Percentiles rank a stretch among this genome's conserved stretches.
These are phyloP conservation scores for Sporothrix brunneoviolacea DNA, from an alignment of 2,329 filamentous ascomycete genomes.

Conservation along the genomic window DNA sequence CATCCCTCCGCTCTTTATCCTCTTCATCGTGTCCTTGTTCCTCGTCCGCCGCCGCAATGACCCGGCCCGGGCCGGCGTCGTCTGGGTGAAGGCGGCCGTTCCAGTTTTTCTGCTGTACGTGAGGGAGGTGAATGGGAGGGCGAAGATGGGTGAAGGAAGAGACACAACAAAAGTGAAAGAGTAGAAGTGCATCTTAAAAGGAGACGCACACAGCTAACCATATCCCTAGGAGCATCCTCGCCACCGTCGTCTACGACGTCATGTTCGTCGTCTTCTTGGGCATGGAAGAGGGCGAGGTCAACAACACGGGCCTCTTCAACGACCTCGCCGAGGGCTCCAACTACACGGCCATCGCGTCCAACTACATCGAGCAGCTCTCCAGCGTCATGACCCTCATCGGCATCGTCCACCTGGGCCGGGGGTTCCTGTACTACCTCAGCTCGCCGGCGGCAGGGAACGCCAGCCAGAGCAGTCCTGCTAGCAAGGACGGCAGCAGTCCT, in stretches of 20 bases:
- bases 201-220: too few species aligned
- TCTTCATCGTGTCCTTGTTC: conserved; percentile 19
- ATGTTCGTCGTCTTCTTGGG: too few species aligned
- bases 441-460: too few species aligned
- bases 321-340: neutral
- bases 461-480: too few species aligned
- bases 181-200: too few species aligned
- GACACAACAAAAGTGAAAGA: too few species aligned
- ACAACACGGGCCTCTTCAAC: neutral
- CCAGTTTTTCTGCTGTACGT: conserved; percentile 19
- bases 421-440: conserved; percentile 19
- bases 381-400: conserved; percentile 19
- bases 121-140: too few species aligned
- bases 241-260: neutral
- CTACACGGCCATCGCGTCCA: neutral
- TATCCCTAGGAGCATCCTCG: conserved; percentile 2
- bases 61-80: conserved; percentile 19
- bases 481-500: conserved; percentile 7
- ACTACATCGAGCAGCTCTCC: conserved; percentile 15
- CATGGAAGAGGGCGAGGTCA: too few species aligned
- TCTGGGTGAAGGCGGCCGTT: conserved; percentile 19
- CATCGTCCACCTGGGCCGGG: conserved; percentile 21
- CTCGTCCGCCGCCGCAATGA: conserved; percentile 18
- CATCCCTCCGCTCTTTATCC: conserved; percentile 17
- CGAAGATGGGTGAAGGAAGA: too few species aligned